Evolutionary conservation across 2,329 filamentous ascomycete genomes (phyloP), one percentile per base, ranked within the genome.

Genomic region (Pyrenophora graminea): DNA sequence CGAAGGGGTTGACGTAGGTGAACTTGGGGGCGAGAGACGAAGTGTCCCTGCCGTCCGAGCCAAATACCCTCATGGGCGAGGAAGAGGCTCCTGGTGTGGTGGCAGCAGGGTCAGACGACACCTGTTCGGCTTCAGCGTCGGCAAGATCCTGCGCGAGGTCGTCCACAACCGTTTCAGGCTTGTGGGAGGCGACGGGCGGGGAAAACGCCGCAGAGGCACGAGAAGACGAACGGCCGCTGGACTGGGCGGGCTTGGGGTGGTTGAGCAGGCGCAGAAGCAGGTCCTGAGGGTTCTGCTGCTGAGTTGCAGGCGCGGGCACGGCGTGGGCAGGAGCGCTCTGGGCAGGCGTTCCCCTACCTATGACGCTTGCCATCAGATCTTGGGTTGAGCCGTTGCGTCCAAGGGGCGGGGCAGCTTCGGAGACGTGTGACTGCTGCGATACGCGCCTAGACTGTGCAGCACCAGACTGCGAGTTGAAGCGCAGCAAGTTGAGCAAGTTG

Each of bases 221-320:
- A 18, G 59, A 61, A 40, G 65, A 60, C 2, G 63, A 64, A 41
- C 62, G 62, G 34, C 52, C 58, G 46, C 69, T 67, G 27, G 61
- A 62, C 64, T 63, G 72, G 47, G 72, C 55, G 3, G 73, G 73
- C 60, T 76, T 91, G 45, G 89, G 86, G 41, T 88, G 86, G 67
- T 91, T 94, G 58, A 99, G 82, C 51, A 97, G 80, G 63, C 90
- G 88, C 56, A 97, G 84, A 40, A 99, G 80, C 68, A 94, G 89
- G 58, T 93, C 87, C 73, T 95, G 89, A 4, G 91, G 90, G 71
- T 91, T 52, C 39, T 52, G 49, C 49, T 52, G 49, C 10, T 45
- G 87, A 39, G 85, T 81, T 39, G 71, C 58, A 32, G 71, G 58
- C 15, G 62, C 60, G 12, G 67, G 59, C 32, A 66, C 55, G n/a